Percentiles rank a stretch among this genome's conserved stretches.
Evolutionary conservation across 345 rosid species (phyloP).

Genomic region (Dipteronia sinensis): DNA sequence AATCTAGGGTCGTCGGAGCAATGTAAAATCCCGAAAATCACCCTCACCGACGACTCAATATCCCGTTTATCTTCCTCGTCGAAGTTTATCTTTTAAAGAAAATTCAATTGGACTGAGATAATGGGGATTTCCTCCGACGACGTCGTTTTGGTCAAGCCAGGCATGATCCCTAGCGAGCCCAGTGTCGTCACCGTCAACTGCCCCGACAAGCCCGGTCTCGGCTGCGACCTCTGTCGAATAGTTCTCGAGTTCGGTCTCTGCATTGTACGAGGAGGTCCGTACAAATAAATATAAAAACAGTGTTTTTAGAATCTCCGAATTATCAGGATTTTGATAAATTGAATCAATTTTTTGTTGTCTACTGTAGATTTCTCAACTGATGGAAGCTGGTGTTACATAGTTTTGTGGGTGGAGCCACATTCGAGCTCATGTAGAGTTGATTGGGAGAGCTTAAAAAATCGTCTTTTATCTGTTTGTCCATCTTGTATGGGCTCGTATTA

Average conservation of each 20-base stretch:
- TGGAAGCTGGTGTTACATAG: constrained; percentile 79
- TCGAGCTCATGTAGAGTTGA: constrained; percentile 33
- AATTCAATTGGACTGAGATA: too few relatives aligned
- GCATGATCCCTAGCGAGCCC: constrained; percentile 42
- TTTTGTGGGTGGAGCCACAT: constrained; percentile 63
- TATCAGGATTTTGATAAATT: too few relatives aligned
- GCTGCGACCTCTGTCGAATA: constrained; percentile 72
- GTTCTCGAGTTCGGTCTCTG: constrained; percentile 73
- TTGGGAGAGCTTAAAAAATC: constrained; percentile 67
- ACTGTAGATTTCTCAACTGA: constrained; percentile 71
- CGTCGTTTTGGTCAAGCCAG: constrained; percentile 53
- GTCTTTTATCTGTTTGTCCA: constrained; percentile 61
- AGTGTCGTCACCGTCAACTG: constrained; percentile 69
- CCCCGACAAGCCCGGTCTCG: constrained; percentile 81
- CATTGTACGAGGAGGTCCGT: constrained; percentile 59
- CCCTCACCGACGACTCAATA: not conserved
- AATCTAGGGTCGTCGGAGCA: not conserved
- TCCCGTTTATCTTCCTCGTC: not conserved
- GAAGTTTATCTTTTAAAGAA: not conserved
- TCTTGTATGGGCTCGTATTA: constrained; percentile 44
- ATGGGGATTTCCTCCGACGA: constrained; percentile 71
- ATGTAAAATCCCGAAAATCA: not conserved
- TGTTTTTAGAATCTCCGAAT: not conserved
- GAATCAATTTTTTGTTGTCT: too few relatives aligned
- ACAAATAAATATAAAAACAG: not conserved